Evolutionary conservation across 768 basidiomycete genomes (phyloP).

Genomic region (Russula sp.): DNA sequence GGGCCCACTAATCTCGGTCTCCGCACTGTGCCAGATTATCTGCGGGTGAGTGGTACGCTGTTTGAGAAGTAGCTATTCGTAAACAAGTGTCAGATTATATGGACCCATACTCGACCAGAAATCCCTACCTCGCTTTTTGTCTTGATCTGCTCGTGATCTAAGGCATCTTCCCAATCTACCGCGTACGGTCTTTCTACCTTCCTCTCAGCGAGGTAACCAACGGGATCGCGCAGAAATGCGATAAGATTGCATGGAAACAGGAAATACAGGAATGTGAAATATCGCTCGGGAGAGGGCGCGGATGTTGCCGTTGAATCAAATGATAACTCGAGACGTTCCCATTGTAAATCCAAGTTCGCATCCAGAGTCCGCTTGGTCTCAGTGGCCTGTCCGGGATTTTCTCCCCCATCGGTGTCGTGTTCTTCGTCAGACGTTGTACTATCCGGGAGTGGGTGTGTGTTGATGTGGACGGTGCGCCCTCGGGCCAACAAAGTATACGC

Average conservation of each 20-base stretch:
- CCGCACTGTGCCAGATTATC: slow-evolving; percentile 25
- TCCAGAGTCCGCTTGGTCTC: slow-evolving; percentile 24
- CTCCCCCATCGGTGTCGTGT: slow-evolving; percentile 17
- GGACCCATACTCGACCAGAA: not conserved
- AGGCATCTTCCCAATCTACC: slow-evolving; percentile 65
- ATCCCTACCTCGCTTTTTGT: slow-evolving; percentile 64
- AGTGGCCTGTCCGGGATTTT: slow-evolving; percentile 4
- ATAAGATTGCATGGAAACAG: slow-evolving; percentile 89
- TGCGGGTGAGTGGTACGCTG: slow-evolving; percentile 28
- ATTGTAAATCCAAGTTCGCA: slow-evolving; percentile 56
- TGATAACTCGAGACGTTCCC: slow-evolving; percentile 63
- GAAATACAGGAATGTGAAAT: slow-evolving; percentile 81
- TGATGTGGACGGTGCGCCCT: slow-evolving; percentile 40
- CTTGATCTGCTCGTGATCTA: slow-evolving; percentile 68
- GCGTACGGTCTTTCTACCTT: slow-evolving; percentile 56
- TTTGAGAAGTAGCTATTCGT: slow-evolving; percentile 24
- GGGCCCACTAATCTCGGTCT: slow-evolving; percentile 23
- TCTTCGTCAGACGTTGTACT: slow-evolving; percentile 7
- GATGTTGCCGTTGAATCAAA: slow-evolving; percentile 53
- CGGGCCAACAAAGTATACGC: slow-evolving; percentile 73
- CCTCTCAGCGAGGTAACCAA: slow-evolving; percentile 55
- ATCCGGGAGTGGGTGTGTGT: slow-evolving; percentile 24
- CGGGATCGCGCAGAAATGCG: slow-evolving; percentile 70
- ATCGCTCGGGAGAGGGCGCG: slow-evolving; percentile 59
- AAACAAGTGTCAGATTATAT: slow-evolving; percentile 1